phyloP scores from a whole-genome alignment of 441 rosid genomes.

The Croton setiger region DNA sequence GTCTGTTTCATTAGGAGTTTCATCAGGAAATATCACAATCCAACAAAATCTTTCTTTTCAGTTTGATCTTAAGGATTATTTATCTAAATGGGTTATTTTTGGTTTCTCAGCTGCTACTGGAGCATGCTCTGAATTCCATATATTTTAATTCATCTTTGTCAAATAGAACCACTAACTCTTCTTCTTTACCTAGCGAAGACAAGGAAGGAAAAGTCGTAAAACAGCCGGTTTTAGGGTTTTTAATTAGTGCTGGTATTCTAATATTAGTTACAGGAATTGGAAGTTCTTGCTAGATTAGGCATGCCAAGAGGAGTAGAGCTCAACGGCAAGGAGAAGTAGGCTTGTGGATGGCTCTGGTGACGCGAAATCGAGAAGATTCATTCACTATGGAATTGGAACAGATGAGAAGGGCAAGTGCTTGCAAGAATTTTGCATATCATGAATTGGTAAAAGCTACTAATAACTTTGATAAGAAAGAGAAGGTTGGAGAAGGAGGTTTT shows the following conservation, averaged over 20 bases:
- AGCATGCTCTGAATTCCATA: background rate
- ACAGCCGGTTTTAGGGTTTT: no score
- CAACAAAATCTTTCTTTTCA: background rate
- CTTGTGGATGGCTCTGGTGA: background rate
- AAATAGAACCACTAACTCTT: background rate
- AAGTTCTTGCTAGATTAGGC: no score
- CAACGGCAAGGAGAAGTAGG: no score
- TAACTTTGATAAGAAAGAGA: constrained; percentile 13
- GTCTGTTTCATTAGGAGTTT: background rate
- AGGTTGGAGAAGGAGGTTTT: constrained; percentile 19
- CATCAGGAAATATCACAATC: background rate
- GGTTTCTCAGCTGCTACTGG: constrained; percentile 2
- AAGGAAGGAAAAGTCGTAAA: no score
- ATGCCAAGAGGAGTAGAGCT: no score
- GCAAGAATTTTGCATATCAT: constrained; percentile 9
- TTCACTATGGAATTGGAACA: background rate
- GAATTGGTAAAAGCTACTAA: constrained; percentile 16
- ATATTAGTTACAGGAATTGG: no score
- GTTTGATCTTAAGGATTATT: background rate
- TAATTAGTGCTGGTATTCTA: no score
- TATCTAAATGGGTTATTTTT: background rate
- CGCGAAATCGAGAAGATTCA: background rate
- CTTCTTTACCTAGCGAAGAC: background rate
- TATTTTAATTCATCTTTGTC: background rate
- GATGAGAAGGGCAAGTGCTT: constrained; percentile 4